These are phyloP conservation scores for Sequoiadendron giganteum DNA, from an alignment of 75 land plant genomes.

Conservation along the genomic window DNA sequence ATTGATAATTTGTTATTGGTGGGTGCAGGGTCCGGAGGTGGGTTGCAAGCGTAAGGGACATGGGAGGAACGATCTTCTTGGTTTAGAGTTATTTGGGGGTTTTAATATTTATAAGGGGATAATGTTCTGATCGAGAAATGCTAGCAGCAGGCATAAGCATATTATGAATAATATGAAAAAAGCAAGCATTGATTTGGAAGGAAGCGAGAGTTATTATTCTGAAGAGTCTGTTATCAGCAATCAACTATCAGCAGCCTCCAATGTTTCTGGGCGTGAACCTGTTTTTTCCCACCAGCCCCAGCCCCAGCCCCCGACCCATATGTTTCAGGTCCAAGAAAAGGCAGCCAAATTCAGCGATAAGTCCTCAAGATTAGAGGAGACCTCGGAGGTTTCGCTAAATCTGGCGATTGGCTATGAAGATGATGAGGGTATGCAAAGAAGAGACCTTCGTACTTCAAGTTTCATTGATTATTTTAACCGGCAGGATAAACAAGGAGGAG, in stretches of 20 bases:
- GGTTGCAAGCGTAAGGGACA: slow-evolving; percentile 16
- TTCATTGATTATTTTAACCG: slow-evolving; percentile 11
- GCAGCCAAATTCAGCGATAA: slow-evolving; percentile 5
- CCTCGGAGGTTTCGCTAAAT: slow-evolving; percentile 12
- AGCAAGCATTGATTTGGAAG: slow-evolving; percentile 15
- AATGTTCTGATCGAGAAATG: background rate
- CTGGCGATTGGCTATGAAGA: slow-evolving; percentile 9
- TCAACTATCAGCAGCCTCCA: slow-evolving; percentile 8
- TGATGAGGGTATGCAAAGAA: background rate
- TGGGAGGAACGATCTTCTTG: slow-evolving; percentile 3
- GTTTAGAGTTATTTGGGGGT: background rate
- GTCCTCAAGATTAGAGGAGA: slow-evolving; percentile 8
- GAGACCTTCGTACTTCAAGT: background rate
- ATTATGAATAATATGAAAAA: slow-evolving; percentile 15
- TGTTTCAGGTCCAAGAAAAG: slow-evolving; percentile 9
- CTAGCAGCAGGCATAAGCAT: background rate
- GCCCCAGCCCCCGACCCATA: background rate
- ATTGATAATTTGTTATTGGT: background rate
- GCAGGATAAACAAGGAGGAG: background rate
- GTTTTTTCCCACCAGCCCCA: background rate
- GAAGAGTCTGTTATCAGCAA: slow-evolving; percentile 15
- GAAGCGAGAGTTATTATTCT: slow-evolving; percentile 10
- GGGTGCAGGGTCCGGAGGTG: slow-evolving; percentile 9
- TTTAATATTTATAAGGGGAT: background rate
- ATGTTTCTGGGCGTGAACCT: slow-evolving; percentile 1